phyloP scores from a whole-genome alignment of 1,139 yeast genomes.

The Magnusiomyces magnusii region DNA sequence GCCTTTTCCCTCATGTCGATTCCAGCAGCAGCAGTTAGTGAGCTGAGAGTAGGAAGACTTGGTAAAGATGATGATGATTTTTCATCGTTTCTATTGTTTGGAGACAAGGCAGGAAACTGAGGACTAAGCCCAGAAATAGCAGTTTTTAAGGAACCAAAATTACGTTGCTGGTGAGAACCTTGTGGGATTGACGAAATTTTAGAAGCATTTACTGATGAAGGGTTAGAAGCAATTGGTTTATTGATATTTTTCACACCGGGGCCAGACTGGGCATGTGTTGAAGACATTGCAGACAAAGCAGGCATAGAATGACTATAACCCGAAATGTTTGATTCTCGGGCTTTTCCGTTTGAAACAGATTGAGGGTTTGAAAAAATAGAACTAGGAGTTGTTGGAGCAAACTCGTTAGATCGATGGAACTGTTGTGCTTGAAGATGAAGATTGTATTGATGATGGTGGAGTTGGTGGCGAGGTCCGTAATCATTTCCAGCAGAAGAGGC shows the following conservation, averaged over 20 bases:
- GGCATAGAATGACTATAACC: not conserved
- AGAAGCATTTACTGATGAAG: not conserved
- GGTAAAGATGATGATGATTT: constrained; percentile 4
- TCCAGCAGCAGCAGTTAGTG: constrained; percentile 16
- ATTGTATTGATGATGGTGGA: constrained; percentile 9
- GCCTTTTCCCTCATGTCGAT: constrained; percentile 11
- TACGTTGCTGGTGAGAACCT: constrained; percentile 8
- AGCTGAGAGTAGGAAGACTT: constrained; percentile 13
- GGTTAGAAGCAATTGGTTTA: not conserved
- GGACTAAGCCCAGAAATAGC: constrained; percentile 1
- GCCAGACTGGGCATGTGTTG: not conserved
- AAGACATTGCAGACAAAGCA: not conserved
- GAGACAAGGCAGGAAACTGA: constrained; percentile 9
- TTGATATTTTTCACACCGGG: not conserved
- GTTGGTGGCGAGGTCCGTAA: constrained; percentile 13
- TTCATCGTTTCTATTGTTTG: constrained; percentile 6
- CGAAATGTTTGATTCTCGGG: not conserved
- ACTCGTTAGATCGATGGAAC: not conserved
- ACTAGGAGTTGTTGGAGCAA: constrained; percentile 12
- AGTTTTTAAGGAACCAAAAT: not conserved
- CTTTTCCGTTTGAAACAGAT: not conserved
- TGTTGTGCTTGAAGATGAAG: not conserved
- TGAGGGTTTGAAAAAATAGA: constrained; percentile 11
- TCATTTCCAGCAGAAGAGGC: constrained; percentile 1
- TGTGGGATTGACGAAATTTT: not conserved